A percentile compares a stretch with the other conserved stretches of the same genome.
These are phyloP conservation scores for Dactylellina haptotyla DNA, from an alignment of 2,329 filamentous ascomycete species.

Conservation along the genomic window DNA sequence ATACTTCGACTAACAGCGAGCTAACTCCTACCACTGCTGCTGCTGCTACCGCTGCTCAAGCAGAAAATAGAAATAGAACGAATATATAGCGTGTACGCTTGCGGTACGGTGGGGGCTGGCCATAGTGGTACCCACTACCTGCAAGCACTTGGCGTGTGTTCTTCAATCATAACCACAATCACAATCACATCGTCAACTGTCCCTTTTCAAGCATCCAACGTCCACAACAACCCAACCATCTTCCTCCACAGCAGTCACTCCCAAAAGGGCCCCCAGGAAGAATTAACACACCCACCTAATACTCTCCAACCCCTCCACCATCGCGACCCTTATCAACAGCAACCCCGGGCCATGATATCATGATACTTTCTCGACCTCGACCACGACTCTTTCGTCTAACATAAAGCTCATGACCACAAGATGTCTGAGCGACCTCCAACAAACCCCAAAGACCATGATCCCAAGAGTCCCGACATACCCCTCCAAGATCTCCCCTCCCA, in stretches of 20 bases:
- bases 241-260: no score
- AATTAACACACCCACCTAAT: background rate
- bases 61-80: background rate
- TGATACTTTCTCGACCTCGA: constrained; percentile 36
- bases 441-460: background rate
- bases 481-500: constrained; percentile 54
- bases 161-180: background rate
- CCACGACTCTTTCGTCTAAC: constrained; percentile 39
- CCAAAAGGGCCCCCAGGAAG: no score
- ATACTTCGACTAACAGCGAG: no score
- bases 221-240: constrained; percentile 3
- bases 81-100: constrained; percentile 4
- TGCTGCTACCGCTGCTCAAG: background rate
- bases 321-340: background rate
- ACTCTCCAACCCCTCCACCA: background rate
- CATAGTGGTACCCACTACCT: background rate
- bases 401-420: constrained; percentile 44
- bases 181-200: constrained; percentile 34
- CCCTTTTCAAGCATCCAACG: constrained; percentile 32
- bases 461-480: constrained; percentile 51
- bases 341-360: constrained; percentile 34
- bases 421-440: constrained; percentile 53
- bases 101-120: background rate
- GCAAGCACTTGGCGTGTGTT: constrained; percentile 16
- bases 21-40: no score